Evolutionary conservation across 2,329 filamentous ascomycete genomes (phyloP).

Genomic region (Diatrype stigma): DNA sequence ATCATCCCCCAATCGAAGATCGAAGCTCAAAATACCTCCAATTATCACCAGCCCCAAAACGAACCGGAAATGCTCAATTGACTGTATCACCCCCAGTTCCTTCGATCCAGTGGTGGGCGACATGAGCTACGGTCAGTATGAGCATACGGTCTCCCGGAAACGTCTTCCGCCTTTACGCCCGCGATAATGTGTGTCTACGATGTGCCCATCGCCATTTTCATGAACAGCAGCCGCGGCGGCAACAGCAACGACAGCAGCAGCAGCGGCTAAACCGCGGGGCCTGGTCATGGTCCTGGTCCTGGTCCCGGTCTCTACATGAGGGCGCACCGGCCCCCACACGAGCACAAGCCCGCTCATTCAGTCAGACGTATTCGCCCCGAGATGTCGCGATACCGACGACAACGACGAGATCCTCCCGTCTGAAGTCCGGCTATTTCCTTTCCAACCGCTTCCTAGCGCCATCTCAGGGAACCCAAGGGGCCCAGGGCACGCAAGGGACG

Average conservation of each 20-base stretch:
- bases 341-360: slow-evolving; percentile 12
- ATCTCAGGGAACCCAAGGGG: background rate
- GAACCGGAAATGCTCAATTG: too few relatives aligned
- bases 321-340: too few relatives aligned
- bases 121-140: slow-evolving; percentile 28
- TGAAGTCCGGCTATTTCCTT: slow-evolving; percentile 26
- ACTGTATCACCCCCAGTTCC: background rate
- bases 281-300: too few relatives aligned
- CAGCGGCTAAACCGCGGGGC: too few relatives aligned
- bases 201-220: slow-evolving; percentile 16
- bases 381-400: slow-evolving; percentile 10
- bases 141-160: slow-evolving; percentile 26
- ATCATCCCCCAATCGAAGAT: too few relatives aligned
- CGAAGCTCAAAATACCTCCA: too few relatives aligned
- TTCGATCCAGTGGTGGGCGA: slow-evolving; percentile 9
- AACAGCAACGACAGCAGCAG: too few relatives aligned
- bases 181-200: slow-evolving; percentile 25
- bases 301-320: too few relatives aligned
- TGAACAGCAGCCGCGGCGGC: slow-evolving; percentile 4
- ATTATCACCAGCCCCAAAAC: too few relatives aligned
- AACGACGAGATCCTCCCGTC: slow-evolving; percentile 9
- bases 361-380: slow-evolving; percentile 10
- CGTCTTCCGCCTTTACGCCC: slow-evolving; percentile 20
- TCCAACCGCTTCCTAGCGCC: slow-evolving; percentile 19
- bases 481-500: background rate